phyloP scores from a whole-genome alignment of 2,329 filamentous ascomycete species.

The Botrytis galanthina region DNA sequence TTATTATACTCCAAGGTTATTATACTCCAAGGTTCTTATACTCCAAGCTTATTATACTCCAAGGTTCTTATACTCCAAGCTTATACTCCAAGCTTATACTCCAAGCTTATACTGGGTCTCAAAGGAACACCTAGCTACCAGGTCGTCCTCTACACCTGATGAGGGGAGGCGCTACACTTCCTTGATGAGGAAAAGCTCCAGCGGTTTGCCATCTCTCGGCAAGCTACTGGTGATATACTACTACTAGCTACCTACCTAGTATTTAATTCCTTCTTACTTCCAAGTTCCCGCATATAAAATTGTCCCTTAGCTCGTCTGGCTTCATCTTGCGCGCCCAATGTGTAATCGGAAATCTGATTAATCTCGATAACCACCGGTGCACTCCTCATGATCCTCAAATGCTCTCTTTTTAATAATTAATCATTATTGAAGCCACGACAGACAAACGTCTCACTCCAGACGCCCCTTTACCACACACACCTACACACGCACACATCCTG shows the following conservation, averaged over 20 bases:
- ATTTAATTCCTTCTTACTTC: no score
- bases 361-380: background rate
- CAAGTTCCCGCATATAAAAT: background rate
- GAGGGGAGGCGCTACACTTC: background rate
- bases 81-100: no score
- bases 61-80: no score
- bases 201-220: background rate
- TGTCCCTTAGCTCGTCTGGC: background rate
- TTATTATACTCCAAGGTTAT: no score
- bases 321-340: slow-evolving; percentile 10
- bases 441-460: slow-evolving; percentile 7
- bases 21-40: no score
- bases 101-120: background rate
- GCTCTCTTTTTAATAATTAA: background rate
- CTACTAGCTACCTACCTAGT: no score
- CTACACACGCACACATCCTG: background rate
- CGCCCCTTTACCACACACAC: slow-evolving; percentile 1
- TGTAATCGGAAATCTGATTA: slow-evolving; percentile 13
- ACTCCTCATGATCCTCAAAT: background rate
- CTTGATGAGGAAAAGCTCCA: background rate
- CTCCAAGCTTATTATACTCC: no score
- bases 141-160: background rate
- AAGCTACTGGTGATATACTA: background rate
- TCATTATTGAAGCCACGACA: slow-evolving; percentile 27
- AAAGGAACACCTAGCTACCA: background rate